Evolutionary conservation across 768 basidiomycete genomes (phyloP).

Genomic region (Lactarius sanguifluus): DNA sequence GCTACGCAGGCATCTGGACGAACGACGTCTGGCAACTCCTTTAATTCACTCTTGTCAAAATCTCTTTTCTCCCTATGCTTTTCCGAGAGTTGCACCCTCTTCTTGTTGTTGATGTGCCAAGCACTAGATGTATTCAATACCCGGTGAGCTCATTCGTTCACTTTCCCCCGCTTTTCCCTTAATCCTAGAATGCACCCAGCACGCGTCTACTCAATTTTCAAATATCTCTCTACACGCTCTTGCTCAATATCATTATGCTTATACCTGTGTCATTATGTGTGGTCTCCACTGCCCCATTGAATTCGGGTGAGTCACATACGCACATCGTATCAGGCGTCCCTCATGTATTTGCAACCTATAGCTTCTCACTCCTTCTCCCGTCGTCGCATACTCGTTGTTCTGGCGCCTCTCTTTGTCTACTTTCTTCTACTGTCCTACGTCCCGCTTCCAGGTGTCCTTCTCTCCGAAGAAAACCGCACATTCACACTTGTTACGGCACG

Average conservation of each 20-base stretch:
- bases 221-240: conserved; percentile 60
- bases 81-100: conserved; percentile 72
- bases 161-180: background rate
- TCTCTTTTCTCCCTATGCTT: conserved; percentile 68
- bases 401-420: conserved; percentile 40
- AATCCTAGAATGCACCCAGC: conserved; percentile 38
- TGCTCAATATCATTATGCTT: conserved; percentile 60
- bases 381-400: conserved; percentile 18
- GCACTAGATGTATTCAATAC: conserved; percentile 53
- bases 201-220: conserved; percentile 67
- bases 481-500: conserved; percentile 50
- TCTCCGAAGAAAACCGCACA: conserved; percentile 40
- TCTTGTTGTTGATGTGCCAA: conserved; percentile 72
- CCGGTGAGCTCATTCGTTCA: conserved; percentile 44
- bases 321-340: background rate
- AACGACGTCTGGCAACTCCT: conserved; percentile 28
- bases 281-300: conserved; percentile 44
- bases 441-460: conserved; percentile 59
- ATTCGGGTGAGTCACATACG: conserved; percentile 25
- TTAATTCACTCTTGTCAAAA: conserved; percentile 59
- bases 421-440: conserved; percentile 63
- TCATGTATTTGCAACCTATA: background rate
- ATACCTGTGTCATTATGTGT: conserved; percentile 65
- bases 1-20: conserved; percentile 13
- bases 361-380: conserved; percentile 9